Conservation (phyloP, 305 asterid genomes). For the Solanum hybrid region DNA sequence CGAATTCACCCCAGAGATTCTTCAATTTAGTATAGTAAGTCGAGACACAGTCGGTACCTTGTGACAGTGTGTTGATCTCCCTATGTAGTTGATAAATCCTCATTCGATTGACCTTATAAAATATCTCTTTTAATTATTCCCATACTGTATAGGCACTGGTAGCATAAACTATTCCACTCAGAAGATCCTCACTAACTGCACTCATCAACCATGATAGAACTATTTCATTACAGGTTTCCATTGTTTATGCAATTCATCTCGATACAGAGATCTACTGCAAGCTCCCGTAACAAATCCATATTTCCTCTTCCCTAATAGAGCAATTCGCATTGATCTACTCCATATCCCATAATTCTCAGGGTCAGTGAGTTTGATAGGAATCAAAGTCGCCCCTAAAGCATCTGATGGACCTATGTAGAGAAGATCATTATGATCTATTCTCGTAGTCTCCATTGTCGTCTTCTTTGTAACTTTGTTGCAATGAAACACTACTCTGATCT, state of each 20-base stretch:
- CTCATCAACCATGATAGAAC: not conserved
- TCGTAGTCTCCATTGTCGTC: not conserved
- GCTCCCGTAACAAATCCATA: not conserved
- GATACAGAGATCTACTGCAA: no score
- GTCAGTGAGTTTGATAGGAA: not conserved
- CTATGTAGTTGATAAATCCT: not conserved
- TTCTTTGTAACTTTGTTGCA: not conserved
- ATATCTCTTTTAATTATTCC: not conserved
- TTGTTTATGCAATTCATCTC: not conserved
- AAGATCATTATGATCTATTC: not conserved
- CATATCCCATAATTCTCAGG: not conserved
- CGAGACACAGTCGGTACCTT: not conserved
- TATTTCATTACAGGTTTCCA: not conserved
- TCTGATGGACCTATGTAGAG: not conserved
- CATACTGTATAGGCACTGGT: not conserved
- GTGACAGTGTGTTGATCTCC: not conserved
- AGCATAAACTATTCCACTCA: not conserved
- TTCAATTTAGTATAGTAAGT: no score
- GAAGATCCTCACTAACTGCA: not conserved
- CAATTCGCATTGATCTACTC: not conserved
- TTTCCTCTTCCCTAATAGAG: not conserved
- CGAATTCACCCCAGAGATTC: not conserved
- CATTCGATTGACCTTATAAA: not conserved
- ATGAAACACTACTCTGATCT: no score
- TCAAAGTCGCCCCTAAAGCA: not conserved